Conservation (phyloP, 2,329 filamentous ascomycete genomes). For the Amylocarpus encephaloides region DNA sequence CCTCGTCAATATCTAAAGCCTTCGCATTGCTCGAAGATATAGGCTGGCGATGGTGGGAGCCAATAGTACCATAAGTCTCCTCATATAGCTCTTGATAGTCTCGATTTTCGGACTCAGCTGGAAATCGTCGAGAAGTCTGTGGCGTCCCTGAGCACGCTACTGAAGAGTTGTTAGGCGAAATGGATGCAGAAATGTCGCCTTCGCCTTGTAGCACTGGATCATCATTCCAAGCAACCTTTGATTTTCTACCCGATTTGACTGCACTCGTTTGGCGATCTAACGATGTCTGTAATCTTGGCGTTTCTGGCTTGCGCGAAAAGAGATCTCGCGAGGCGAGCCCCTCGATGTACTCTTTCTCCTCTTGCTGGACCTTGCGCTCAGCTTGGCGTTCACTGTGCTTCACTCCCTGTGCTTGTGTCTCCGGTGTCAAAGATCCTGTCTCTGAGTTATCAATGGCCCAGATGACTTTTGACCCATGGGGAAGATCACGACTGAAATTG, state of each 20-base stretch:
- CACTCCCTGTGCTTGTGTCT: conserved; percentile 11
- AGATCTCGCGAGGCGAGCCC: conserved; percentile 12
- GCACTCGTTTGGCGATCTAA: conserved; percentile 21
- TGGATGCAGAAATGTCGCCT: conserved; percentile 11
- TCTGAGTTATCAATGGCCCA: conserved; percentile 32
- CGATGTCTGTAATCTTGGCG: conserved; percentile 26
- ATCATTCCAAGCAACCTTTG: conserved; percentile 1
- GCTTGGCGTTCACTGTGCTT: conserved; percentile 4
- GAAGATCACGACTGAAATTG: conserved; percentile 45
- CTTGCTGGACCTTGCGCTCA: conserved; percentile 18
- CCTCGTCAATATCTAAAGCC: no score
- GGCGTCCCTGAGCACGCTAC: no score
- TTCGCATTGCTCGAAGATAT: no score
- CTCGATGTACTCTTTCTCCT: conserved; percentile 25
- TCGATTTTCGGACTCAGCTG: no score
- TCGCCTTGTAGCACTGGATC: conserved; percentile 10
- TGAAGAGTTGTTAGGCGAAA: conserved; percentile 12
- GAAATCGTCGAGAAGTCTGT: no score
- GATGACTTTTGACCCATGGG: conserved; percentile 42
- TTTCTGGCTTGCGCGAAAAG: conserved; percentile 22
- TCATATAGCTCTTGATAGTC: no score
- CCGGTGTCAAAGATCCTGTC: conserved; percentile 15
- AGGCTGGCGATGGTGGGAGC: no score
- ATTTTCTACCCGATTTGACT: neutral
- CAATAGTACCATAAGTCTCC: no score